Evolutionary conservation across 2,329 filamentous ascomycete genomes (phyloP).

Genomic region (Fusarium pseudocircinatum): DNA sequence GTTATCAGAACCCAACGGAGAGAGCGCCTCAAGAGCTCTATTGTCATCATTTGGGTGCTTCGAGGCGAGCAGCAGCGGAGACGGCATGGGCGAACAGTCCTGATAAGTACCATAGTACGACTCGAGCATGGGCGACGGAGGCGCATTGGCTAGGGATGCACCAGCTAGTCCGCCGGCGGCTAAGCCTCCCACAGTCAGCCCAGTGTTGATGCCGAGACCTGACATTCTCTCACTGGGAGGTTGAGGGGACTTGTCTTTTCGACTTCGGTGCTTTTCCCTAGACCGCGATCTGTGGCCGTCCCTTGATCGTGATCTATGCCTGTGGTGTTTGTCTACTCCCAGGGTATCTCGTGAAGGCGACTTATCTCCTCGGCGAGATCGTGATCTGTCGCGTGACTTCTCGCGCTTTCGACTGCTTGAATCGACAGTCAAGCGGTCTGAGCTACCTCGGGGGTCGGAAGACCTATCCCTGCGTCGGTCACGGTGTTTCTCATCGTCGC

Average conservation of each 20-base stretch:
- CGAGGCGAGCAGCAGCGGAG: slow-evolving; percentile 71
- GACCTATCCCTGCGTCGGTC: slow-evolving; percentile 47
- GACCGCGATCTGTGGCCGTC: slow-evolving; percentile 27
- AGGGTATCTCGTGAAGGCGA: slow-evolving; percentile 22
- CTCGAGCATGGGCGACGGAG: slow-evolving; percentile 86
- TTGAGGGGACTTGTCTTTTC: slow-evolving; percentile 56
- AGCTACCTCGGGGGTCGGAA: slow-evolving; percentile 28
- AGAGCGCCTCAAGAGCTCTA: slow-evolving; percentile 59
- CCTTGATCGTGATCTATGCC: slow-evolving; percentile 25
- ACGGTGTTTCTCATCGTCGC: slow-evolving; percentile 49
- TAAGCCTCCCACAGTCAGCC: slow-evolving; percentile 43
- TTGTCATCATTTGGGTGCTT: slow-evolving; percentile 60
- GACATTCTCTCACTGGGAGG: slow-evolving; percentile 63
- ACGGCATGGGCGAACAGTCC: slow-evolving; percentile 93
- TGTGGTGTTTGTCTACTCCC: slow-evolving; percentile 29
- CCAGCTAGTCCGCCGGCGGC: slow-evolving; percentile 43
- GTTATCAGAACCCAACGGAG: slow-evolving; percentile 61
- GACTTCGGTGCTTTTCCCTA: slow-evolving; percentile 29
- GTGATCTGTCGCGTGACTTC: slow-evolving; percentile 39
- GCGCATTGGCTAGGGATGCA: slow-evolving; percentile 65
- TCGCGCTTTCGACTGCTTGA: slow-evolving; percentile 37
- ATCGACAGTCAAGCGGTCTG: slow-evolving; percentile 38
- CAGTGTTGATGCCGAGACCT: slow-evolving; percentile 59
- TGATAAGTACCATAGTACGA: slow-evolving; percentile 95
- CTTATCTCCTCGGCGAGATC: slow-evolving; percentile 38